phyloP scores from a whole-genome alignment of 208 protist genomes.

The Strigomonas culicis region DNA sequence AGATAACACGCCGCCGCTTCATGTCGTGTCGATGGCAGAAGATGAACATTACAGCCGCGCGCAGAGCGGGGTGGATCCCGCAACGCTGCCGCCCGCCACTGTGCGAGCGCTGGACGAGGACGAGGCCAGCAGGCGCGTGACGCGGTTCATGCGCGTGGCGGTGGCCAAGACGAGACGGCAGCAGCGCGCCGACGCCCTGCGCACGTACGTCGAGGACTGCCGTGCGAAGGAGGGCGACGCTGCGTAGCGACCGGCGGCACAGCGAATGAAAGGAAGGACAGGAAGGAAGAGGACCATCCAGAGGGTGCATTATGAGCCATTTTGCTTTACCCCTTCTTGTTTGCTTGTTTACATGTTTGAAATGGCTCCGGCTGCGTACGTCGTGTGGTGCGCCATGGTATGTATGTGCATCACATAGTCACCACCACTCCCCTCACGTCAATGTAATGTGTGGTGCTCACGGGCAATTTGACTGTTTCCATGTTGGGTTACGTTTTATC shows the following conservation, averaged over 20 bases:
- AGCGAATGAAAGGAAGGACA: too few relatives aligned
- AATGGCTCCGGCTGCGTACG: not conserved
- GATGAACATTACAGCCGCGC: conserved; percentile 7
- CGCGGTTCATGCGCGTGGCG: not conserved
- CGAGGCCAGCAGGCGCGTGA: not conserved
- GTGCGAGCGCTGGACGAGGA: not conserved
- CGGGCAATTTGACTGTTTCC: too few relatives aligned
- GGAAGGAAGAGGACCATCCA: too few relatives aligned
- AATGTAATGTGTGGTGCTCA: too few relatives aligned
- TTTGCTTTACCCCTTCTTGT: not conserved
- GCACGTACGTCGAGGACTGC: conserved; percentile 2
- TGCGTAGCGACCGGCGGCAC: not conserved
- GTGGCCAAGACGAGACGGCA: not conserved
- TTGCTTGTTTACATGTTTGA: not conserved
- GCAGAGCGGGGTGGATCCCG: too few relatives aligned
- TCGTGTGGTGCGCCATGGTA: not conserved
- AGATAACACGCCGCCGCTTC: too few relatives aligned
- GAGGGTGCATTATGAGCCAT: too few relatives aligned
- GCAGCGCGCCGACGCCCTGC: conserved; percentile 1
- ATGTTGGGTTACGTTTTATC: too few relatives aligned
- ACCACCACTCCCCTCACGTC: too few relatives aligned
- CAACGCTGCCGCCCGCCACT: too few relatives aligned
- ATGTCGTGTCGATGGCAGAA: too few relatives aligned
- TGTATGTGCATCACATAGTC: too few relatives aligned
- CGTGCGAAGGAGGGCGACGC: conserved; percentile 5